These are phyloP conservation scores for Colletotrichum navitas DNA, from an alignment of 2,329 filamentous ascomycete genomes.

Conservation along the genomic window DNA sequence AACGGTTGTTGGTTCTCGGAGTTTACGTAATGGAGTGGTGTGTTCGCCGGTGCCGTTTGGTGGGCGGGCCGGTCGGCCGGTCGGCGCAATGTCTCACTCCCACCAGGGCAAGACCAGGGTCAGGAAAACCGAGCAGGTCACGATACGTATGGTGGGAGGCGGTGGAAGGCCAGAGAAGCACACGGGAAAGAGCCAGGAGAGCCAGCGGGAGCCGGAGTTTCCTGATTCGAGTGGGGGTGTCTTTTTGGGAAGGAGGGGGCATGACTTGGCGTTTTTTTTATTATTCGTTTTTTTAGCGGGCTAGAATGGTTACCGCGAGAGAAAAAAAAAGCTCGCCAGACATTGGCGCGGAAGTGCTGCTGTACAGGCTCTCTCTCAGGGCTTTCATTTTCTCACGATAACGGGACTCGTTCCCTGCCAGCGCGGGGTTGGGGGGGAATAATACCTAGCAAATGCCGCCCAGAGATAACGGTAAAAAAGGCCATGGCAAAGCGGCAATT, in stretches of 20 bases:
- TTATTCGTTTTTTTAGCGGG: background rate
- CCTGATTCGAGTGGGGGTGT: slow-evolving; percentile 31
- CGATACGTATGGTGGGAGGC: background rate
- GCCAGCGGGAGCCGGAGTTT: slow-evolving; percentile 31
- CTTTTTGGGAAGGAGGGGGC: background rate
- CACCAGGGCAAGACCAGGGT: slow-evolving; percentile 10
- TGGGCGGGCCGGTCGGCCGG: slow-evolving; percentile 33
- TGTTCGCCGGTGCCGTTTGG: background rate
- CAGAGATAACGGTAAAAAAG: background rate
- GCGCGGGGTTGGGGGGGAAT: too few relatives aligned
- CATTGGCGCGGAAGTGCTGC: slow-evolving; percentile 28
- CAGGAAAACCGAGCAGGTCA: background rate
- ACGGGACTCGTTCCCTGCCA: background rate
- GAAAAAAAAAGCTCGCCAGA: slow-evolving; percentile 27
- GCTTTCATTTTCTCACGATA: background rate
- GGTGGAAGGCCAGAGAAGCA: slow-evolving; percentile 37
- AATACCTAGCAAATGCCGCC: background rate
- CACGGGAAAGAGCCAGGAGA: background rate
- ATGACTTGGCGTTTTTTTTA: background rate
- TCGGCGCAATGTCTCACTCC: slow-evolving; percentile 32
- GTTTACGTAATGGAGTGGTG: slow-evolving; percentile 27
- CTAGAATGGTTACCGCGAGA: background rate
- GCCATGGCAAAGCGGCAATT: background rate
- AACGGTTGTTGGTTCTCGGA: background rate
- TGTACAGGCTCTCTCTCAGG: background rate